Percentiles rank a stretch among this genome's conserved stretches.
These are phyloP conservation scores for Tricholoma saponaceum DNA, from an alignment of 768 basidiomycete genomes.

Conservation along the genomic window DNA sequence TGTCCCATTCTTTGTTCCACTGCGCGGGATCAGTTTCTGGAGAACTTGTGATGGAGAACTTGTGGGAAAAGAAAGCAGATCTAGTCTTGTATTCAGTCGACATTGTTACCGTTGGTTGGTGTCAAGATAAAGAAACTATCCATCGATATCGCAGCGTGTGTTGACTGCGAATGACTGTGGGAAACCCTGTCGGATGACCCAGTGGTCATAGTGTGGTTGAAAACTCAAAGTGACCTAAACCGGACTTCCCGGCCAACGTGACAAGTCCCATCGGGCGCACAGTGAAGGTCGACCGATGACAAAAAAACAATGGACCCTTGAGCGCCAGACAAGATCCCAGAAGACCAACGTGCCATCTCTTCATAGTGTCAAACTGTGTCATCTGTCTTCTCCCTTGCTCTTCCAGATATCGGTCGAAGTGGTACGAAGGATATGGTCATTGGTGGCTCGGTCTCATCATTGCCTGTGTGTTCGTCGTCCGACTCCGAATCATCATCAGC, in stretches of 20 bases:
- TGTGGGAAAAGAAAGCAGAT: not conserved
- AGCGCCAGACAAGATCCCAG: not conserved
- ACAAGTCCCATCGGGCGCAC: too few relatives aligned
- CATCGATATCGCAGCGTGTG: too few relatives aligned
- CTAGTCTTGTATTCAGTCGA: not conserved
- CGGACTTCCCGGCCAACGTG: too few relatives aligned
- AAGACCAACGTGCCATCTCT: not conserved
- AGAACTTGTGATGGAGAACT: not conserved
- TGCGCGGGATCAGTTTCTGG: constrained; percentile 7
- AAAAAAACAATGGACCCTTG: not conserved
- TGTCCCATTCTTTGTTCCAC: constrained; percentile 20
- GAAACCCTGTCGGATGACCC: too few relatives aligned
- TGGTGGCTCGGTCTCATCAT: not conserved
- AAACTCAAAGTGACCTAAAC: too few relatives aligned
- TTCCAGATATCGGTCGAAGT: not conserved
- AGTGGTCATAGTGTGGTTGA: too few relatives aligned
- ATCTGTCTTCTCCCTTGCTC: not conserved
- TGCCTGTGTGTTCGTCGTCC: not conserved
- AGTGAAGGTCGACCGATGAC: too few relatives aligned
- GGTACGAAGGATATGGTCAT: too few relatives aligned
- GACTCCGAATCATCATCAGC: not conserved
- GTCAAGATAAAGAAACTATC: too few relatives aligned
- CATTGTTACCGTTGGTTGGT: not conserved
- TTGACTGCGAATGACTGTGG: too few relatives aligned
- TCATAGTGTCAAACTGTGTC: not conserved